Conservation (phyloP, 495 filamentous ascomycete species). For the Penicillium canariense region DNA sequence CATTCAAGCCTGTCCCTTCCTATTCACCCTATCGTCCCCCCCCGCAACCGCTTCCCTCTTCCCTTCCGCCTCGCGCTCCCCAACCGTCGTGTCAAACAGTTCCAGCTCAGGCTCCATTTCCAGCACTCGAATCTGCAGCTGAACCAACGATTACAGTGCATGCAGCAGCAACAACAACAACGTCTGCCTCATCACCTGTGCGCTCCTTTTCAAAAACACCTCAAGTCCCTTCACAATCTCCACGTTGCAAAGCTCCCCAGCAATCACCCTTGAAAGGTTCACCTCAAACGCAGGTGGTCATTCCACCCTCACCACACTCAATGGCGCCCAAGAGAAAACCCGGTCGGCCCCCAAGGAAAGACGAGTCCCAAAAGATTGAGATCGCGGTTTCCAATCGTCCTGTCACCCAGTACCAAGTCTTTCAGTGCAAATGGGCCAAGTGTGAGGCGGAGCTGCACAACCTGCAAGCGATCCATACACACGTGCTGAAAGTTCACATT, state of each 20-base stretch:
- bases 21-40: background rate
- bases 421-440: conserved; percentile 60
- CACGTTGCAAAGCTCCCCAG: background rate
- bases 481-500: conserved; percentile 58
- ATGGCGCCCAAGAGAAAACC: conserved; percentile 14
- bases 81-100: background rate
- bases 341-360: conserved; percentile 17
- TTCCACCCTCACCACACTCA: conserved; percentile 9
- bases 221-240: background rate
- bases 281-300: conserved; percentile 12
- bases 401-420: conserved; percentile 40
- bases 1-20: conserved; percentile 6
- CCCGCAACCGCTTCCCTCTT: background rate
- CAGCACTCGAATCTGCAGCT: background rate
- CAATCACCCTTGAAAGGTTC: background rate
- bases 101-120: background rate
- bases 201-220: background rate
- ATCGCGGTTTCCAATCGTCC: conserved; percentile 8
- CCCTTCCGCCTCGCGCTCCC: background rate
- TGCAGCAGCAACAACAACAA: background rate
- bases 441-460: conserved; percentile 76
- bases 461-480: conserved; percentile 63
- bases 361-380: conserved; percentile 10
- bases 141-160: background rate
- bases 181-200: background rate